A percentile compares a stretch with the other conserved stretches of the same genome.
Conservation (phyloP, 192 early-diverging fungal genomes). For the Backusella tuberculispora region DNA sequence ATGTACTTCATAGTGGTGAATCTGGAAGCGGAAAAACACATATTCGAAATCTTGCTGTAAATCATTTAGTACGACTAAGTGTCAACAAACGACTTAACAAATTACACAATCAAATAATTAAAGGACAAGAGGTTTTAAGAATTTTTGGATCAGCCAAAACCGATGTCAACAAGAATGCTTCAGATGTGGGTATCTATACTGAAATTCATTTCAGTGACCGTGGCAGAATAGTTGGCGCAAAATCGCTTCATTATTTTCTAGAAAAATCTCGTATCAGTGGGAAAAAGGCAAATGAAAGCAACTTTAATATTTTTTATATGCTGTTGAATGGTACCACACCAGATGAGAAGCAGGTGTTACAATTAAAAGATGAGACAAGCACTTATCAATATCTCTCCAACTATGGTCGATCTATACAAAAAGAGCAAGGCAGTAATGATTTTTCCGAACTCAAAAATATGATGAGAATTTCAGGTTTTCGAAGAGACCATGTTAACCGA, state of each 20-base stretch:
- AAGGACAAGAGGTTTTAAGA: constrained; percentile 71
- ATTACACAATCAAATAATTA: constrained; percentile 67
- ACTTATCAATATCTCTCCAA: constrained; percentile 60
- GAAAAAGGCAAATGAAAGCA: constrained; percentile 56
- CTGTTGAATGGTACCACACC: constrained; percentile 68
- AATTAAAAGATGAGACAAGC: constrained; percentile 58
- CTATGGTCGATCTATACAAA: constrained; percentile 52
- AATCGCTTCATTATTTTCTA: constrained; percentile 72
- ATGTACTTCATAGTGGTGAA: constrained; percentile 64
- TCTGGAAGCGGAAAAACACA: constrained; percentile 86
- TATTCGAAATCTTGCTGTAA: constrained; percentile 63
- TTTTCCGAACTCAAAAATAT: constrained; percentile 64
- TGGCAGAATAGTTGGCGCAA: constrained; percentile 85
- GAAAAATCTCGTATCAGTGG: constrained; percentile 62
- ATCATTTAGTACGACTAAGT: constrained; percentile 77
- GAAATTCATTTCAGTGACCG: constrained; percentile 89
- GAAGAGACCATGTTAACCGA: constrained; percentile 65
- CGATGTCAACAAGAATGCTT: constrained; percentile 59
- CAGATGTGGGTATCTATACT: constrained; percentile 78
- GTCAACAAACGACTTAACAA: constrained; percentile 76
- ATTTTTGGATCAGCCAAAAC: constrained; percentile 81
- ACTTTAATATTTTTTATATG: constrained; percentile 82
- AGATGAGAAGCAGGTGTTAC: constrained; percentile 57
- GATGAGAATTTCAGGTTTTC: constrained; percentile 60
- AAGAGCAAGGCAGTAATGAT: constrained; percentile 55